A percentile compares a stretch with the other conserved stretches of the same genome.
phyloP scores from a whole-genome alignment of 2,329 filamentous ascomycete genomes.

The Berkeleyomyces basicola region DNA sequence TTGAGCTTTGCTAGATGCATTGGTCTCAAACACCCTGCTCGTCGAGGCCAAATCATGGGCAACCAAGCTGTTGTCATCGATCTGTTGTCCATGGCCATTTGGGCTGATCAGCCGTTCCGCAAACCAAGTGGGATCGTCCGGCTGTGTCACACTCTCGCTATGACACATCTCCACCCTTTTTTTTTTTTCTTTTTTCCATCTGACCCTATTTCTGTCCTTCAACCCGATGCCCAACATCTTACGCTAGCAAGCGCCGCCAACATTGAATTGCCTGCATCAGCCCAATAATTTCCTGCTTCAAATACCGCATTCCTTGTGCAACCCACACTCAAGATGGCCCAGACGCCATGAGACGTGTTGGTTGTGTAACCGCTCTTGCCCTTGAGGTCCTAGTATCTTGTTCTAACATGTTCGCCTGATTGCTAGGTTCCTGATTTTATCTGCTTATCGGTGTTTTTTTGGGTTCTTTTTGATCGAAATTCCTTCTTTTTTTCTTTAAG shows the following conservation, averaged over 20 bases:
- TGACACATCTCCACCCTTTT: not conserved
- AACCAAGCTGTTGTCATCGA: too few species aligned
- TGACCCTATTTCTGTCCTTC: not conserved
- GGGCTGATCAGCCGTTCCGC: not conserved
- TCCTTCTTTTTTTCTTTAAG: conserved; percentile 3
- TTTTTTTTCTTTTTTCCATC: not conserved
- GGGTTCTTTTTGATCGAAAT: conserved; percentile 8
- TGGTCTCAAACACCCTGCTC: not conserved
- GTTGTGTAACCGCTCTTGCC: not conserved
- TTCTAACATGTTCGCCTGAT: not conserved
- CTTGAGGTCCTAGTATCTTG: not conserved
- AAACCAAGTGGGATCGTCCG: not conserved
- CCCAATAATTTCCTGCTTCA: not conserved
- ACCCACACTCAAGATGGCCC: not conserved
- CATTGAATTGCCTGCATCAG: not conserved
- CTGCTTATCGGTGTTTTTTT: conserved; percentile 8
- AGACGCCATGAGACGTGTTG: not conserved
- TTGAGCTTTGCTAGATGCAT: not conserved
- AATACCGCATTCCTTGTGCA: not conserved
- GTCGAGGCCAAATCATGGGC: too few species aligned
- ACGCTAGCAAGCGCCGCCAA: not conserved
- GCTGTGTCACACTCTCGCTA: not conserved
- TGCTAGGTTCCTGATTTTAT: conserved; percentile 5
- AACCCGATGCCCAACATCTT: not conserved
- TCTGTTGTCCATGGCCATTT: not conserved